Conservation (phyloP, 129 eudicot genomes). For the Dittrichia graveolens region DNA sequence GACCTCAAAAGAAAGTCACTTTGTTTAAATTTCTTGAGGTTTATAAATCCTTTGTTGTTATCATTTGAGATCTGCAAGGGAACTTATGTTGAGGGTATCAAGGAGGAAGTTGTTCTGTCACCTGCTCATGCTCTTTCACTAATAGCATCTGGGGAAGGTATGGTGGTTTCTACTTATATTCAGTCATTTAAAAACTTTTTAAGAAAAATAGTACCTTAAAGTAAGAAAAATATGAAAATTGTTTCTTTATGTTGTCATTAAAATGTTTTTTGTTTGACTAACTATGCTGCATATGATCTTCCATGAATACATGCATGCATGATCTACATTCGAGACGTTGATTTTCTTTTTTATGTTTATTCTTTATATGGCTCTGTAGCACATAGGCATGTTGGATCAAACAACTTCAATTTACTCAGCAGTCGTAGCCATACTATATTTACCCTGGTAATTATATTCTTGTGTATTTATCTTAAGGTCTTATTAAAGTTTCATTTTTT, state of each 20-base stretch:
- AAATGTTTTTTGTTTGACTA: neutral
- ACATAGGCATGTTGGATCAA: conserved; percentile 92
- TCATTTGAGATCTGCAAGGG: conserved; percentile 49
- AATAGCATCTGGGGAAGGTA: conserved; percentile 94
- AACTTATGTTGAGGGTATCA: conserved; percentile 83
- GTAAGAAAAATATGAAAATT: conserved; percentile 11
- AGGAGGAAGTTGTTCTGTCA: conserved; percentile 89
- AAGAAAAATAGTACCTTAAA: conserved; percentile 3
- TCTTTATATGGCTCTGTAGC: conserved; percentile 47
- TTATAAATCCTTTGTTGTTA: conserved; percentile 13
- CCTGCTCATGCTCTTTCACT: conserved; percentile 90
- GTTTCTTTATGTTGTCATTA: conserved; percentile 12
- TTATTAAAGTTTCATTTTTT: neutral
- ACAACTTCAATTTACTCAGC: conserved; percentile 82
- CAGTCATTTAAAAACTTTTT: neutral
- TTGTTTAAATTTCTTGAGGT: neutral
- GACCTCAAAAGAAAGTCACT: conserved; percentile 10
- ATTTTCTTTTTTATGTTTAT: neutral
- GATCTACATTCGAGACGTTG: neutral
- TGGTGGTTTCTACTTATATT: neutral
- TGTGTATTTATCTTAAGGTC: conserved; percentile 5
- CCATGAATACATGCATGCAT: neutral
- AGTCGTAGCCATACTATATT: conserved; percentile 94
- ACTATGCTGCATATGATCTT: conserved; percentile 7
- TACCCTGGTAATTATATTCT: conserved; percentile 60